Base-by-base conservation (phyloP, 179 eudicot species). In the Sideroxylon spinosum region DNA sequence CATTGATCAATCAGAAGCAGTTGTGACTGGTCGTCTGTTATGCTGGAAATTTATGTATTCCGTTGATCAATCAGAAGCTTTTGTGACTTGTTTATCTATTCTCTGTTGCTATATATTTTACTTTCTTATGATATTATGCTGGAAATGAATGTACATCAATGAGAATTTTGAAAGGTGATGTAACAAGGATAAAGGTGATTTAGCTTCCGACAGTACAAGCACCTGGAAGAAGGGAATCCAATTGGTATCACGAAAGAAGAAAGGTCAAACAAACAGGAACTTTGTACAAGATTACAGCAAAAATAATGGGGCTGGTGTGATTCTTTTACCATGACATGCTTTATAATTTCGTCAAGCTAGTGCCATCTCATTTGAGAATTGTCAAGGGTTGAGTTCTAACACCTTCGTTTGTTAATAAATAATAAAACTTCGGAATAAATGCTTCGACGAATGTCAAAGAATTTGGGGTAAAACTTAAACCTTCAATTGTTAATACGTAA, bases 1-100 rank as follows among this genome's bases (percentile, higher is more conserved):
- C 22, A 26, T 79, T 63, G 72, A 28, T 71, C 60, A 49, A 62
- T 48, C 6, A 49, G 10, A 53, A 56, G 63, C 64, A 55, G 44
- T 46, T 62, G 55, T 59, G 67, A 32, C 52, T 50, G 5, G 20
- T 44, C 44, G 14, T 44, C 23, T 32, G 16, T 22, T 9, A 50
- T 32, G 44, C 44, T 16, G 19, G 52, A 37, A 16, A 73, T 73
- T 10, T 73, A 9, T 73, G 44, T 12, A 37, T 73, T 55, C 29
- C 13, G 56, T 14, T 13, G 64, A 4, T 53, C 64, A 57, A 64
- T 25, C 29, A 52, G 59, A 73, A 49, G 6, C 60, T 14, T 57
- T 57, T 7, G n/a, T 1, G 10, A 37, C 44, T 37, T 37, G 44
- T 78, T 78, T 48, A 4, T 26, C 44, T 14, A 5, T 20, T 20